These are phyloP conservation scores for Ustilago sp. DNA, from an alignment of 1,284 basidiomycete species.

Conservation along the genomic window DNA sequence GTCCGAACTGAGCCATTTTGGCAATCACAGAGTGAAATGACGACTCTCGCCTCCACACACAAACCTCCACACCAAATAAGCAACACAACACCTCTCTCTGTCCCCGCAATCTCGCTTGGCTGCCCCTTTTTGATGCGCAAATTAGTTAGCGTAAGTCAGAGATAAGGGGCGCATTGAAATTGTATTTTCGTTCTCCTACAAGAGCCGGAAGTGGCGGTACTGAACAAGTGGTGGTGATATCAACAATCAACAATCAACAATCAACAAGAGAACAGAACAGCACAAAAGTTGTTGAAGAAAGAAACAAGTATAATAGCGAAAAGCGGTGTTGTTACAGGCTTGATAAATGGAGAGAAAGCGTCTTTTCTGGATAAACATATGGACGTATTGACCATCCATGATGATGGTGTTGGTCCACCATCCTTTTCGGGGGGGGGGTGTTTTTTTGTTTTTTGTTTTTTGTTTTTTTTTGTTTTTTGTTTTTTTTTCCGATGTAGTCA, in stretches of 20 bases:
- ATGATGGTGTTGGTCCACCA: neutral
- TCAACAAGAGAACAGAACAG: neutral
- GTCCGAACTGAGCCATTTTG: conserved; percentile 5
- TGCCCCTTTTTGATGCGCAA: neutral
- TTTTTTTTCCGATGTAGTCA: conserved; percentile 9
- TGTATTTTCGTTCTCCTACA: too few species aligned
- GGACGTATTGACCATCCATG: neutral
- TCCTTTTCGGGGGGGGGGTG: too few species aligned
- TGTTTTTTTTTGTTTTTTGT: neutral
- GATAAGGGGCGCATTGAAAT: conserved; percentile 3
- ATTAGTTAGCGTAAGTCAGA: neutral
- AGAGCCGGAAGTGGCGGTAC: too few species aligned
- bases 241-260: conserved; percentile 2
- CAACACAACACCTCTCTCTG: neutral
- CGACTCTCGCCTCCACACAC: conserved; percentile 14
- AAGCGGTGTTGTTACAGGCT: conserved; percentile 1
- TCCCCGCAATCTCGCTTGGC: conserved; percentile 8
- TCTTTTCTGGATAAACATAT: conserved; percentile 7
- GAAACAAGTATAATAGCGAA: conserved; percentile 4
- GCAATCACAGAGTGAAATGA: conserved; percentile 7
- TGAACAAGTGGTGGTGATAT: conserved; percentile 13
- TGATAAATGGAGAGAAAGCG: conserved; percentile 2
- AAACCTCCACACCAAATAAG: neutral
- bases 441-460: too few species aligned
- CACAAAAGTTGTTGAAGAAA: neutral